phyloP scores from a whole-genome alignment of 2,329 filamentous ascomycete species.

The Aureobasidium zeae region DNA sequence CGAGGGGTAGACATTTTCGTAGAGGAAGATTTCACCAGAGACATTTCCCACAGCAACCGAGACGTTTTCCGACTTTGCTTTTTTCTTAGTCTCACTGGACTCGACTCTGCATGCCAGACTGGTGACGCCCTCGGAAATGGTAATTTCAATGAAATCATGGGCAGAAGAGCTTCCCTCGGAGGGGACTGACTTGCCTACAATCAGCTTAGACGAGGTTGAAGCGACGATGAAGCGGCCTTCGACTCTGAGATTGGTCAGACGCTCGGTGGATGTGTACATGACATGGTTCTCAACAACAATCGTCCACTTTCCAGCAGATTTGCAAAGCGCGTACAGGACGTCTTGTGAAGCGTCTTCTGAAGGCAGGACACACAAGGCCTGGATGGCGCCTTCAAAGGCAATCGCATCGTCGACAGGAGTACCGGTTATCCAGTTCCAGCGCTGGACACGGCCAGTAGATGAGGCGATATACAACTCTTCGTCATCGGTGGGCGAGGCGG shows the following conservation, averaged over 20 bases:
- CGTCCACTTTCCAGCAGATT: slow-evolving; percentile 30
- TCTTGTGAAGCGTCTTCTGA: slow-evolving; percentile 27
- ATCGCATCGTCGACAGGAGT: slow-evolving; percentile 18
- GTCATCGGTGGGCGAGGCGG: slow-evolving; percentile 42
- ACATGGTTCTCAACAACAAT: slow-evolving; percentile 31
- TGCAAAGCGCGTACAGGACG: slow-evolving; percentile 32
- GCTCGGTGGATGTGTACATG: slow-evolving; percentile 29
- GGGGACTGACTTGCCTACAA: slow-evolving; percentile 48
- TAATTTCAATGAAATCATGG: slow-evolving; percentile 45
- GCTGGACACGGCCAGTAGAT: slow-evolving; percentile 40
- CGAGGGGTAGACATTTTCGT: slow-evolving; percentile 40
- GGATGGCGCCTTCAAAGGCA: slow-evolving; percentile 18
- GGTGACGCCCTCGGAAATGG: slow-evolving; percentile 53
- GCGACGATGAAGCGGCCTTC: slow-evolving; percentile 49
- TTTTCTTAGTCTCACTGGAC: slow-evolving; percentile 26
- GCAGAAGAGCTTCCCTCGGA: slow-evolving; percentile 12
- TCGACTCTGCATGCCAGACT: slow-evolving; percentile 52
- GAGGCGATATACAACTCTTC: slow-evolving; percentile 47
- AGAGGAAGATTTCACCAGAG: slow-evolving; percentile 70
- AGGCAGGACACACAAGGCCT: slow-evolving; percentile 19
- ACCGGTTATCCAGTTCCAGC: slow-evolving; percentile 51
- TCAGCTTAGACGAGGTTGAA: slow-evolving; percentile 44
- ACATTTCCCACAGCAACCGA: slow-evolving; percentile 71
- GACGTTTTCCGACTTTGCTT: slow-evolving; percentile 39
- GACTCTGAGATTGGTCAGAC: slow-evolving; percentile 34